phyloP scores from a whole-genome alignment of 345 rosid species.

The Cardamine chenopodiifolia region DNA sequence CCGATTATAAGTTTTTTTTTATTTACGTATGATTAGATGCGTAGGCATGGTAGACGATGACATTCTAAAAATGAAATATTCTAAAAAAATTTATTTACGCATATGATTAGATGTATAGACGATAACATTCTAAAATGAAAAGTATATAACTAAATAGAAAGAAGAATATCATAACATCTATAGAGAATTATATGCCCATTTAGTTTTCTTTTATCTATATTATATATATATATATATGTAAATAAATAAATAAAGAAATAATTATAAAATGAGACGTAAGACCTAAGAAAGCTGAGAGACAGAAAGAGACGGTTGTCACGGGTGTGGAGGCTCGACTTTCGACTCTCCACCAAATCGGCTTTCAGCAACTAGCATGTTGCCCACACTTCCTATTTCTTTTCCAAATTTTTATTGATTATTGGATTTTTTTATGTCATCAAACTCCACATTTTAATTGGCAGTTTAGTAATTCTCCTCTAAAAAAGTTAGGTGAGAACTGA shows the following conservation, averaged over 20 bases:
- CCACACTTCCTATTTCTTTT: constrained; percentile 30
- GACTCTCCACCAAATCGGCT: constrained; percentile 31
- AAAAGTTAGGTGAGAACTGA: too few species aligned
- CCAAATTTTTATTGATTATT: neutral
- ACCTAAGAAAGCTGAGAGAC: constrained; percentile 33
- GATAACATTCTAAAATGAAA: neutral
- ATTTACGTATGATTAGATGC: too few species aligned
- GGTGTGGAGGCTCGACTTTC: neutral
- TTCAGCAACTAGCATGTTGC: constrained; percentile 35
- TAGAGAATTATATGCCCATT: constrained; percentile 4
- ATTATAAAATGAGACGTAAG: constrained; percentile 11
- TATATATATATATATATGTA: neutral
- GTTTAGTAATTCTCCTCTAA: too few species aligned
- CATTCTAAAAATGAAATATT: too few species aligned
- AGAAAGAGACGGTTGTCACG: constrained; percentile 37
- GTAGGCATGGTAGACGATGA: too few species aligned
- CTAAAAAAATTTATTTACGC: too few species aligned
- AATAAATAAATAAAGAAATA: neutral
- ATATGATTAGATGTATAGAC: too few species aligned
- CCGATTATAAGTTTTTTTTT: too few species aligned
- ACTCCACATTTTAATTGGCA: too few species aligned
- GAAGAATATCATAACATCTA: neutral
- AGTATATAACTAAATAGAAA: neutral
- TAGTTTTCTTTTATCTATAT: neutral
- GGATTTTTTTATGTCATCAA: too few species aligned